These are phyloP conservation scores for Zymoseptoria ardabiliae DNA, from an alignment of 2,329 filamentous ascomycete species.

Conservation along the genomic window DNA sequence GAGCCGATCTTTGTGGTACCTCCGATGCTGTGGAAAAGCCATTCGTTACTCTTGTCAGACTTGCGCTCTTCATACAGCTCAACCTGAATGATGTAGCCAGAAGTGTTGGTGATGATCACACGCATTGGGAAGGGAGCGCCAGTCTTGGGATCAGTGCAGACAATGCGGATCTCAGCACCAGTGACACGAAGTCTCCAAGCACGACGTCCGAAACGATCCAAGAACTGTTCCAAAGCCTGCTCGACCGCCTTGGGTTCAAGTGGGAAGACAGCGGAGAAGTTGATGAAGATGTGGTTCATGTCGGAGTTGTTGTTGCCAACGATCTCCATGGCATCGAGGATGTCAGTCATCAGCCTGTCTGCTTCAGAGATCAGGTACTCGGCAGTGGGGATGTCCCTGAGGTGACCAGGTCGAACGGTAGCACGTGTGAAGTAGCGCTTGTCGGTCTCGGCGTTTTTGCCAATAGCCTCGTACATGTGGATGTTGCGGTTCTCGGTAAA, in stretches of 20 bases:
- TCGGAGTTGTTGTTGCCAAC: constrained; percentile 99
- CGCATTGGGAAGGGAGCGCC: constrained; percentile 84
- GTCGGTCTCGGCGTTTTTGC: constrained; percentile 90
- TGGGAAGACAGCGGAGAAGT: constrained; percentile 96
- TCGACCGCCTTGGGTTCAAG: constrained; percentile 84
- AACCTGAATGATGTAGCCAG: constrained; percentile 93
- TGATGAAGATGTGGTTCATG: constrained; percentile 99
- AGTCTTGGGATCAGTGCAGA: constrained; percentile 84
- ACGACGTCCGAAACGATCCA: constrained; percentile 90
- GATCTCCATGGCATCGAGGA: constrained; percentile 94
- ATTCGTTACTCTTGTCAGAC: constrained; percentile 87
- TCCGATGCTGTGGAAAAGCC: constrained; percentile 97
- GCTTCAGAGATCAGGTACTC: constrained; percentile 98
- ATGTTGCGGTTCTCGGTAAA: constrained; percentile 99
- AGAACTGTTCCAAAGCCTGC: constrained; percentile 85
- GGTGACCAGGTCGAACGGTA: constrained; percentile 85
- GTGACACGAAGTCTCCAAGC: constrained; percentile 95
- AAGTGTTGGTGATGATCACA: constrained; percentile 96
- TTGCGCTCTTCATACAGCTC: constrained; percentile 97
- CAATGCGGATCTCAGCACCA: constrained; percentile 94
- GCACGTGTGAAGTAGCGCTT: constrained; percentile 98
- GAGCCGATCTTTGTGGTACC: constrained; percentile 90
- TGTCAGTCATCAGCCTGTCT: constrained; percentile 93
- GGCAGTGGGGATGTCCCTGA: constrained; percentile 94
- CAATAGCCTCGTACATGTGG: constrained; percentile 94